Base-by-base conservation (phyloP, 2,329 filamentous ascomycete species). In the Macrophomina tecta region DNA sequence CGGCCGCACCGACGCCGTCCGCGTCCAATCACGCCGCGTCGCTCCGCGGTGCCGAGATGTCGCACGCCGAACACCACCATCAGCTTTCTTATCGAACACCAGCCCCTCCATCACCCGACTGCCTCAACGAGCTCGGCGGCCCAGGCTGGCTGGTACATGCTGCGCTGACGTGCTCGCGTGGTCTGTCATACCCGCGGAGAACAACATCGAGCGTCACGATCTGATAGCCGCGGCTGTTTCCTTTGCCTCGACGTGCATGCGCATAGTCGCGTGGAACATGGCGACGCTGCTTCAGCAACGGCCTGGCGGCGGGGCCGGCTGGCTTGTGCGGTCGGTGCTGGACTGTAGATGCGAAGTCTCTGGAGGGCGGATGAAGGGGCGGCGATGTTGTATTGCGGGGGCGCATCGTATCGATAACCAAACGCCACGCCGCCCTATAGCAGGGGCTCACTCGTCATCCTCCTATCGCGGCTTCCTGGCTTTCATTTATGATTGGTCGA, bases 101-200 rank as follows among this genome's bases (percentile, higher is more conserved):
- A 16, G 11, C n/a, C 16, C 32, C 16, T 16, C 9, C 28, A 60
- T 60, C 56, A 60, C n/a, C 56, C 28, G 56, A 60, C 56, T 32
- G 12, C 7, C 23, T 6, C 55, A 16, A 5, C 28, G 28, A n/a
- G 28, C 28, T 5, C 30, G 38, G 14, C 40, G 42, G 6, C 56
- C 45, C 42, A n/a, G 8, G 4, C 38, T 49, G 28, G 58, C 7
- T 23, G 58, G 32, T 18, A 14, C 6, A 16, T 46, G 28, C 40
- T 4, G 16, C 12, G 38, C 16, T 62, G 45, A 62, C 58, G n/a
- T 62, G 58, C 58, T 62, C 58, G 58, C 58, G 58, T 62, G 58
- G 30, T 16, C 18, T 34, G 42, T 12, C 23, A 23, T 23, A 23
- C 23, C 23, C 23, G 23, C 23, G 23, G 23, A 23, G 23, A 23